Percentiles rank a stretch among this genome's conserved stretches.
Evolutionary conservation across 129 eudicot genomes (phyloP).

Genomic region (Arctium lappa): DNA sequence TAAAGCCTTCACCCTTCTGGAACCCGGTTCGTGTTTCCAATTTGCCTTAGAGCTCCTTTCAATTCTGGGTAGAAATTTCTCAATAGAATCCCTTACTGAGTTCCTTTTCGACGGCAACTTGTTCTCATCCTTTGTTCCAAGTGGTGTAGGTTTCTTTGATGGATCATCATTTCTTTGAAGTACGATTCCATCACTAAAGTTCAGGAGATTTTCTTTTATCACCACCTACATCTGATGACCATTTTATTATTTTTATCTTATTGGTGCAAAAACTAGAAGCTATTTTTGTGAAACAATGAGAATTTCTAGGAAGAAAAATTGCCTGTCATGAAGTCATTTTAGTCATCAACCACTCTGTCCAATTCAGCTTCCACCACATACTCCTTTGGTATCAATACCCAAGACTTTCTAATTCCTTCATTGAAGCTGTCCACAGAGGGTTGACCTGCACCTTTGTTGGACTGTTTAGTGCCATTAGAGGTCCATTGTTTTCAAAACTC

Average conservation of each 20-base stretch:
- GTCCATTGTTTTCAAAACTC: not conserved
- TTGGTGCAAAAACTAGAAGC: not conserved
- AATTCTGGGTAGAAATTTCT: not conserved
- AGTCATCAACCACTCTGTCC: not conserved
- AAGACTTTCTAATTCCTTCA: not conserved
- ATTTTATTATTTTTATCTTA: not conserved
- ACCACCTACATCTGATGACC: not conserved
- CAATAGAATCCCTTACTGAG: not conserved
- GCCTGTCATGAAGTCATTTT: not conserved
- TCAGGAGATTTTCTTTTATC: not conserved
- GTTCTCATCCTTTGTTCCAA: not conserved
- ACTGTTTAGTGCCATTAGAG: not conserved
- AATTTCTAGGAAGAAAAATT: not conserved
- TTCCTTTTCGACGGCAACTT: not conserved
- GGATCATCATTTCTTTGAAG: not conserved
- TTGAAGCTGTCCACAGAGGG: not conserved
- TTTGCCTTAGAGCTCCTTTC: not conserved
- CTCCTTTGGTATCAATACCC: not conserved
- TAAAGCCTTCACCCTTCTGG: not conserved
- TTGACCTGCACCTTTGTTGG: not conserved
- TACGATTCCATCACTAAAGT: not conserved
- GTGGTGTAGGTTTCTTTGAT: not conserved
- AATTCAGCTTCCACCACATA: not conserved
- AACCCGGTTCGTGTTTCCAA: not conserved
- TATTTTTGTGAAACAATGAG: not conserved